Conservation (phyloP, 2,329 filamentous ascomycete species). For the Daldinia sp. region DNA sequence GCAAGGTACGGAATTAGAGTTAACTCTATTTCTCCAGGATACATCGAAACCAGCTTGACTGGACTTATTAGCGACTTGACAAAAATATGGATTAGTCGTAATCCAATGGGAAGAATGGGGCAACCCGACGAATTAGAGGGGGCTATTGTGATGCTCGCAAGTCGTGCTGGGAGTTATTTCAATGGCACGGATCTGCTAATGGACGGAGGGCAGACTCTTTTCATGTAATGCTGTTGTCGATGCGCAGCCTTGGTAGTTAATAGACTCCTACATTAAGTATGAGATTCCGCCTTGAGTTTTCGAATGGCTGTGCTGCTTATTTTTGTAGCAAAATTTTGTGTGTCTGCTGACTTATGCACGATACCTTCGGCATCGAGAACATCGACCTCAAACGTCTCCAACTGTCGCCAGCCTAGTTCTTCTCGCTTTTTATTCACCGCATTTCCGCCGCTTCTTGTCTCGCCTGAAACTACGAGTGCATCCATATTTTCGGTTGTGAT, state of each 20-base stretch:
- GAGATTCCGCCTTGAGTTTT: conserved; percentile 50
- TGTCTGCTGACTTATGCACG: conserved; percentile 52
- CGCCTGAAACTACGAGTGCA: conserved; percentile 84
- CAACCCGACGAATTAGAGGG: conserved; percentile 69
- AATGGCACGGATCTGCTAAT: conserved; percentile 72
- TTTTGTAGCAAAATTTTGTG: conserved; percentile 77
- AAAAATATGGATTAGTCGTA: conserved; percentile 64
- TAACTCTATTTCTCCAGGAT: conserved; percentile 76
- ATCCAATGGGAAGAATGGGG: conserved; percentile 73
- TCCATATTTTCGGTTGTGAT: conserved; percentile 81
- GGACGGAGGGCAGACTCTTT: conserved; percentile 61
- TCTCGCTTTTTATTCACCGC: conserved; percentile 85
- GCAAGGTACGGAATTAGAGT: conserved; percentile 73
- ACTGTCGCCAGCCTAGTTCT: conserved; percentile 76
- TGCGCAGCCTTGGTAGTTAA: not conserved
- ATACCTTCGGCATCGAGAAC: conserved; percentile 76
- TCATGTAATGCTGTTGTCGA: conserved; percentile 37
- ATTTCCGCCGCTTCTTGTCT: conserved; percentile 83
- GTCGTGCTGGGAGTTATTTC: conserved; percentile 71
- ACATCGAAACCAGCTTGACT: conserved; percentile 81
- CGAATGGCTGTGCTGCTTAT: conserved; percentile 91
- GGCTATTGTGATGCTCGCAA: conserved; percentile 66
- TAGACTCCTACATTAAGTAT: conserved; percentile 15
- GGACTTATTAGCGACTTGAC: conserved; percentile 64
- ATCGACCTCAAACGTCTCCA: conserved; percentile 89